Base-by-base conservation (phyloP, 352 stramenopile species). In the Globisporangium canariense region DNA sequence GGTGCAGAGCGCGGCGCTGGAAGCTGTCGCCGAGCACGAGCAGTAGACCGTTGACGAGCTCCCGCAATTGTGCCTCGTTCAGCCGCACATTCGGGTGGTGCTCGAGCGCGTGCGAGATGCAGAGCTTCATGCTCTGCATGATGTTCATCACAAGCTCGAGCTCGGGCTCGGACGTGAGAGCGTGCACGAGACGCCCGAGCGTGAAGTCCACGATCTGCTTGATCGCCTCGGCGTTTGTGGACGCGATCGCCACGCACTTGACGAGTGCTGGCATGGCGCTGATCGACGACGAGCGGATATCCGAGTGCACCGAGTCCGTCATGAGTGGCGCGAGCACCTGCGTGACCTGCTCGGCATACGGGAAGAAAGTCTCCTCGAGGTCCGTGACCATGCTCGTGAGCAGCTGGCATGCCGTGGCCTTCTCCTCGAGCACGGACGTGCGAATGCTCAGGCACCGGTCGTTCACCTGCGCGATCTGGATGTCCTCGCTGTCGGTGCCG, bases 141-240 rank as follows among this genome's bases (percentile, higher is more conserved):
- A 95, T 92, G 62, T 56, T 90, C 64, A 93, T 75, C 11, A 93
- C 84, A 40, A 95, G 70, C 56, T 95, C 84, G n/a, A 93, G 73
- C 25, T 95, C 86, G 0, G 84, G 84, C 69, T 95, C 86, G 4
- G 84, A 91, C 9, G 82, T 89, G 47, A 95, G 72, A 32, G 86
- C 86, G 54, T 90, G 71, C 8, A 95, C 77, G 34, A 95, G 67
- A 2, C 86, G 79, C 40, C 86, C 86, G 13, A 95, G 78, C 40
- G 78, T 83, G 68, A 93, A 95, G 58, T 95, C 86, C 49, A 93
- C 67, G 76, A 93, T 92, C 52, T 95, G 86, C 68, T 93, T 92
- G 59, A 91, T 88, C 14, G 84, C 72, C 51, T 78, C 79, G 56
- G 68, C 59, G 30, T 76, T 70, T 1, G 68, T 66, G 3, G 79